Base-by-base conservation (phyloP, 2,329 filamentous ascomycete species). In the Sphaerulina populicola region DNA sequence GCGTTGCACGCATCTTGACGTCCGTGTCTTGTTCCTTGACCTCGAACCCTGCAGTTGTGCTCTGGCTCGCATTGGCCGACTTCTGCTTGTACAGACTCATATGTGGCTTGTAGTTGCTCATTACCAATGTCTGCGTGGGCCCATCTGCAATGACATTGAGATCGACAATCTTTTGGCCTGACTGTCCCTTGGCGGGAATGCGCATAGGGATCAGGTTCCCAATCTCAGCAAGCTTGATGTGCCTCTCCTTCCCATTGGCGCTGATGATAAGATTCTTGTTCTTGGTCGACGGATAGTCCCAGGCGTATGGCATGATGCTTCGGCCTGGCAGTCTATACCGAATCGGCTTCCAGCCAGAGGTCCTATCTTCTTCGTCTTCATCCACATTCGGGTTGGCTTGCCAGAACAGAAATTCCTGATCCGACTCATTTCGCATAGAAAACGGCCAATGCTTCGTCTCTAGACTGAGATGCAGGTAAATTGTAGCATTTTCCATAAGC, bases 221-320 rank as follows among this genome's bases (percentile, higher is more conserved):
- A 63, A 98, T 98, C 67, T 98, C 93, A 2, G 91, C 88, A 58
- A 98, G 77, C 68, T 94, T 96, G 66, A 98, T 85, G 64, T 96
- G 88, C 29, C 93, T 79, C 66, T 96, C 89, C 64, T 85, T 88
- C 55, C 83, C 82, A 62, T 84, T 82, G 6, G 84, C 85, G 47
- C 76, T 83, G 64, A 98, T 81, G 44, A 97, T 82, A 36, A 98
- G 80, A 66, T 96, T 93, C 63, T 93, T 94, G 71, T 88, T 85
- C 71, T 94, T 96, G n/a, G 89, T 90, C 1, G 93, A 91, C 1
- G 93, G 94, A 70, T 95, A 98, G 66, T 98, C 94, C 93, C 93
- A 98, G 1, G 93, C 91, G 64, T 98, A 98, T 0, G 94, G 93
- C 93, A 98, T 98, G 69, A 98, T 96, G 69, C 91, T 97, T 54